Evolutionary conservation across 768 basidiomycete genomes (phyloP).

Genomic region (Termitomyces sp.): DNA sequence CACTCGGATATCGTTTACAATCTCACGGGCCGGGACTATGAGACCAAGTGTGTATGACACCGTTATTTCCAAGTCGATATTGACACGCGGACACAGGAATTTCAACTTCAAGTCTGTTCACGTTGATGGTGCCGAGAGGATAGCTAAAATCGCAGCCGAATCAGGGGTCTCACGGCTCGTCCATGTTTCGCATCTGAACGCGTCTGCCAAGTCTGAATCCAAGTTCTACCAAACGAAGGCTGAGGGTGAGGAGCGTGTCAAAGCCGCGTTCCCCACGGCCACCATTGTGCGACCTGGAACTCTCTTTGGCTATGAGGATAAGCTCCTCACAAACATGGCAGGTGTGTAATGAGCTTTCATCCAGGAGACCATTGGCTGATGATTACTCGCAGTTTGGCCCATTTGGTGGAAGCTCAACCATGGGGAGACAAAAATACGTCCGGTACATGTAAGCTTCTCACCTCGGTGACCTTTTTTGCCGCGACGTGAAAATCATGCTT

Average conservation of each 20-base stretch:
- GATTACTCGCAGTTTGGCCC: conserved; percentile 64
- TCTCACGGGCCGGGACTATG: conserved; percentile 89
- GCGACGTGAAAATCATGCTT: conserved; percentile 17
- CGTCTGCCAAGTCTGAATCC: conserved; percentile 72
- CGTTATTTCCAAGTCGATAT: conserved; percentile 1
- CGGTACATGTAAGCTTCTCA: conserved; percentile 73
- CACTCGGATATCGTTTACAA: conserved; percentile 98
- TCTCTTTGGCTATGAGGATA: conserved; percentile 96
- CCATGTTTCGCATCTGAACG: conserved; percentile 95
- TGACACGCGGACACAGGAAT: conserved; percentile 54
- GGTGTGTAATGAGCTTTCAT: conserved; percentile 45
- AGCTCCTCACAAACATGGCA: conserved; percentile 87
- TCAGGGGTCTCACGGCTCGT: conserved; percentile 81
- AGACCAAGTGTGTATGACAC: conserved; percentile 73
- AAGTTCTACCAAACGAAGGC: conserved; percentile 87
- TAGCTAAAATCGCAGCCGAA: conserved; percentile 79
- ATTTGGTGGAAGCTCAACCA: conserved; percentile 94
- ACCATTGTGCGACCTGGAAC: conserved; percentile 84
- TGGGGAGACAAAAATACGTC: conserved; percentile 81
- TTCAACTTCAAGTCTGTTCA: conserved; percentile 82
- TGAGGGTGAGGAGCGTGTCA: conserved; percentile 85
- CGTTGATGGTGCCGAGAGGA: conserved; percentile 75
- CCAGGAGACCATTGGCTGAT: conserved; percentile 11
- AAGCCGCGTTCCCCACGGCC: conserved; percentile 76
- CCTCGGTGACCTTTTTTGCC: conserved; percentile 8